Evolutionary conservation across 768 basidiomycete genomes (phyloP).

Genomic region (Phylloporus sp.): DNA sequence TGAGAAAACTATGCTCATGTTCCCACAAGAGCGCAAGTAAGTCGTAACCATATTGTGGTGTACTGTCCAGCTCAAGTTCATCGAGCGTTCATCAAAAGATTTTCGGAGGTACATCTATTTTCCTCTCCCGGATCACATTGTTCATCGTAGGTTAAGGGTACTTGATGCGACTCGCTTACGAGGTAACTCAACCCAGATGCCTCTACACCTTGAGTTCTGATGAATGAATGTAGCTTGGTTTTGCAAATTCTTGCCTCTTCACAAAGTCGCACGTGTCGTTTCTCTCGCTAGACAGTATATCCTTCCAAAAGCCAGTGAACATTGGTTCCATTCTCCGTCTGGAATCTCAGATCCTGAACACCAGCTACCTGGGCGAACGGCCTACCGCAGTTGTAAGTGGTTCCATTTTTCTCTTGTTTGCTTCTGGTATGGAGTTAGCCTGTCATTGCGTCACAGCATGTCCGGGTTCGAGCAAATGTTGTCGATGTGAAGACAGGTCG

Average conservation of each 20-base stretch:
- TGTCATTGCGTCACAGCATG: slow-evolving; percentile 45
- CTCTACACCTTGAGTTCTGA: background rate
- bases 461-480: slow-evolving; percentile 68
- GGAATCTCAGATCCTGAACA: slow-evolving; percentile 65
- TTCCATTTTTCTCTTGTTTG: background rate
- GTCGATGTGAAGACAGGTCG: slow-evolving; percentile 62
- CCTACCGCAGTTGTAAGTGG: slow-evolving; percentile 57
- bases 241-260: slow-evolving; percentile 67
- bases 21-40: slow-evolving; percentile 82
- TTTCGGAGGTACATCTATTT: slow-evolving; percentile 56
- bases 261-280: slow-evolving; percentile 65
- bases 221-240: slow-evolving; percentile 52
- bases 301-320: slow-evolving; percentile 75
- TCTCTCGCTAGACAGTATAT: slow-evolving; percentile 75
- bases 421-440: background rate
- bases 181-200: slow-evolving; percentile 37
- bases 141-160: slow-evolving; percentile 34
- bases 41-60: slow-evolving; percentile 20
- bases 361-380: slow-evolving; percentile 26
- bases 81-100: slow-evolving; percentile 73
- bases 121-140: background rate
- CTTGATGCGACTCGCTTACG: slow-evolving; percentile 67
- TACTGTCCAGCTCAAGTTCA: background rate
- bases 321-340: slow-evolving; percentile 80
- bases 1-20: slow-evolving; percentile 73